Base-by-base conservation (phyloP, 1,284 basidiomycete species). In the Ustilago crameri region DNA sequence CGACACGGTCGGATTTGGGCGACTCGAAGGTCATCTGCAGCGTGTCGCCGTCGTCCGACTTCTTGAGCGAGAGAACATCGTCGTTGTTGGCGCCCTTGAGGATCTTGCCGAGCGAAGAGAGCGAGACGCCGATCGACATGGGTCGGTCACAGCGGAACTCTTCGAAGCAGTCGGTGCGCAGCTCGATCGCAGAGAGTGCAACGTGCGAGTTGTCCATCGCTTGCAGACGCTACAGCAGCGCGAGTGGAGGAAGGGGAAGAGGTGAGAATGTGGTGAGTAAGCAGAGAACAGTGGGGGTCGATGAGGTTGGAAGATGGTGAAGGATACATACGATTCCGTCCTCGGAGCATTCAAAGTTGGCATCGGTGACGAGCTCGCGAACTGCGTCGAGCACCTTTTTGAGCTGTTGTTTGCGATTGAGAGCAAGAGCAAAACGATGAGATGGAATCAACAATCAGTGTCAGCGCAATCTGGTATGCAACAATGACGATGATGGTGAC, bases 131-230 rank as follows among this genome's bases (percentile, higher is more conserved):
- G 60, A 83, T 81, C 0, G 93, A 93, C 88, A 98, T 93, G 53
- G 95, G 93, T 22, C 94, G 89, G 85, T 99, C 96, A 84, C 95
- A 98, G 75, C 96, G 90, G 85, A 92, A 98, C 56, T 76, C 72
- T 42, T 74, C 75, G 41, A 80, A 83, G 34, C 71, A 76, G 46
- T 81, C 77, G 53, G 71, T 73, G 38, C 79, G 75, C 8, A 88
- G 87, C 81, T 91, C 89, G 49, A 95, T 91, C 9, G 92, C 86
- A 37, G 98, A 95, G 63, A 98, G 91, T 1, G 95, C 96, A 80
- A 98, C 95, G 85, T 98, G 96, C 7, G 95, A 98, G 88, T 97
- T 98, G 87, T 98, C 96, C 96, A 98, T 99, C 1, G 96, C 95
- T 87, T 98, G 96, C 30, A 83, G 75, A 44, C 74, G 75, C 78